Conservation (phyloP, 148 eudicot genomes). For the Hydrangea macrophylla region DNA sequence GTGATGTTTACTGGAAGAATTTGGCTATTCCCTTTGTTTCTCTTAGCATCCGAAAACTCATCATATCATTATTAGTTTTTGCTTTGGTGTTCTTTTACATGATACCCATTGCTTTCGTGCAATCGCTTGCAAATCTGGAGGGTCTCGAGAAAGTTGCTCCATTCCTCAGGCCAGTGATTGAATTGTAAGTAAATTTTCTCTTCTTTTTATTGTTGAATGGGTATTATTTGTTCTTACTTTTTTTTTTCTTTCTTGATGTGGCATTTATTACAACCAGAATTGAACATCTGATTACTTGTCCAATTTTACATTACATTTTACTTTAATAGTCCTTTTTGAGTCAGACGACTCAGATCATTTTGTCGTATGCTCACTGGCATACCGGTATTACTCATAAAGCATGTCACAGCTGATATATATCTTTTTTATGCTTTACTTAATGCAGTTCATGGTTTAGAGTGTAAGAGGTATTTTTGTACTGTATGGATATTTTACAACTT, state of each 20-base stretch:
- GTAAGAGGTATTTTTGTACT: too few species aligned
- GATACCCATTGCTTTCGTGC: conserved; percentile 97
- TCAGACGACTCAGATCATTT: too few species aligned
- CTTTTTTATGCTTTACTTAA: too few species aligned
- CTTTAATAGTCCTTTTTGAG: too few species aligned
- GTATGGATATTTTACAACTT: too few species aligned
- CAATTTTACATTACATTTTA: too few species aligned
- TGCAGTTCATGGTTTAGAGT: too few species aligned
- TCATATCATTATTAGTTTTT: conserved; percentile 66
- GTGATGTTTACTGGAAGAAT: conserved; percentile 90
- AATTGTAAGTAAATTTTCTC: conserved; percentile 47
- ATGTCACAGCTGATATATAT: too few species aligned
- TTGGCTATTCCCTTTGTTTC: conserved; percentile 83
- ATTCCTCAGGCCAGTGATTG: conserved; percentile 72
- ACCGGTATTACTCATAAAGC: too few species aligned
- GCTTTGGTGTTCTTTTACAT: conserved; percentile 89
- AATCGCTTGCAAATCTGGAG: conserved; percentile 96
- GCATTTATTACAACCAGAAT: not conserved
- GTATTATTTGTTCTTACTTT: not conserved
- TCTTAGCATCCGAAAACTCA: conserved; percentile 63
- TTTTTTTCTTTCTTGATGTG: not conserved
- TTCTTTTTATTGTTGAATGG: not conserved
- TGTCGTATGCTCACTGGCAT: too few species aligned
- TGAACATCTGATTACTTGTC: too few species aligned
- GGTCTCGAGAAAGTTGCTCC: conserved; percentile 86